phyloP scores from a whole-genome alignment of 768 basidiomycete species.

The Pisolithus sp. region DNA sequence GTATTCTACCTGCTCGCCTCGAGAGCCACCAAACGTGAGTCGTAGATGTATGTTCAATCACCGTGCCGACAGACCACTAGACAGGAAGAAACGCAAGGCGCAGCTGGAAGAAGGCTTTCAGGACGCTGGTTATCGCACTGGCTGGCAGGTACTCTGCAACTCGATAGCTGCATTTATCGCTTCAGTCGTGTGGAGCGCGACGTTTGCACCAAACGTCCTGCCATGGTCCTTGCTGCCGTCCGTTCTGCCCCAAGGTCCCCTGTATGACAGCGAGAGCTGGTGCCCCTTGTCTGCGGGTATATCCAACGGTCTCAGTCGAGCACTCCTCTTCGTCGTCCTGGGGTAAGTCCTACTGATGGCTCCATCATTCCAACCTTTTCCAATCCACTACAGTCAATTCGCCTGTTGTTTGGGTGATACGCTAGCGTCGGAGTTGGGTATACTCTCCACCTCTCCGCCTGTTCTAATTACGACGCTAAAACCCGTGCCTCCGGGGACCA shows the following conservation, averaged over 20 bases:
- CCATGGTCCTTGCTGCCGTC: conserved; percentile 29
- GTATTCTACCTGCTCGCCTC: conserved; percentile 78
- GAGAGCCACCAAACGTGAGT: conserved; percentile 75
- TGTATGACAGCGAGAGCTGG: conserved; percentile 44
- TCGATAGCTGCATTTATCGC: conserved; percentile 60
- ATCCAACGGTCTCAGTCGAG: background rate
- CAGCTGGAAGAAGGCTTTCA: conserved; percentile 74
- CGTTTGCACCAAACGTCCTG: conserved; percentile 42
- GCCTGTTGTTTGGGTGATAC: conserved; percentile 89
- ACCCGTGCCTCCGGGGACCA: conserved; percentile 81
- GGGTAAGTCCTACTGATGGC: background rate
- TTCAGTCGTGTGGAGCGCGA: conserved; percentile 55
- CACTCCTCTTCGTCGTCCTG: background rate
- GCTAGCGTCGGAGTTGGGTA: conserved; percentile 88
- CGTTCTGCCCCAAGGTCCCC: conserved; percentile 8
- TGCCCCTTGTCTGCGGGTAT: conserved; percentile 50
- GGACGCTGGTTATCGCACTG: conserved; percentile 66
- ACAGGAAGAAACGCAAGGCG: conserved; percentile 70
- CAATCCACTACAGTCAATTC: conserved; percentile 54
- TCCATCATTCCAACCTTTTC: conserved; percentile 1
- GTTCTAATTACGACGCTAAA: conserved; percentile 73
- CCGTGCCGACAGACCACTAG: conserved; percentile 27
- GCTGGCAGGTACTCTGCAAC: conserved; percentile 81
- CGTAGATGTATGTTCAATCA: background rate
- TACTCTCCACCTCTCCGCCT: conserved; percentile 65